Evolutionary conservation across 257 asterid genomes (phyloP).

Genomic region (Capsicum chinense): DNA sequence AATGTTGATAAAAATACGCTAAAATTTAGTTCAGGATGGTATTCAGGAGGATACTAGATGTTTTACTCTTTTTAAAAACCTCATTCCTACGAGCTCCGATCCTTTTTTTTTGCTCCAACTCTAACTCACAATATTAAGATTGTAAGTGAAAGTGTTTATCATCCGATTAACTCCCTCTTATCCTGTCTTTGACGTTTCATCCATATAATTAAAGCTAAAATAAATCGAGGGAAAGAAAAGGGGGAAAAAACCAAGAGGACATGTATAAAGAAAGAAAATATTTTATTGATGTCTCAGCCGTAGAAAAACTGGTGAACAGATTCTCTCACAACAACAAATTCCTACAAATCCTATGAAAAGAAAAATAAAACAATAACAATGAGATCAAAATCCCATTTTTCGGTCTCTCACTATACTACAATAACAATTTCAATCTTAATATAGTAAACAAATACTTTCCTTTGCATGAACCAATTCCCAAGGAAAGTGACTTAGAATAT

Average conservation of each 20-base stretch:
- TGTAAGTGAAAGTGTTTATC: too few species aligned
- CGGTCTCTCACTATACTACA: background rate
- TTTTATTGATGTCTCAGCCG: slow-evolving; percentile 1
- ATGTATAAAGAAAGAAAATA: background rate
- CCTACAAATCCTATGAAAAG: background rate
- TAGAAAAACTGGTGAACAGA: background rate
- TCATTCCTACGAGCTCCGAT: too few species aligned
- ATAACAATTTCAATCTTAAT: background rate
- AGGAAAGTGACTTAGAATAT: background rate
- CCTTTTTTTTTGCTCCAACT: too few species aligned
- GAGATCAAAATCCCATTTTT: background rate
- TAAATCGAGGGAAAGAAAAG: background rate
- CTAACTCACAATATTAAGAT: too few species aligned
- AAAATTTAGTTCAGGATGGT: too few species aligned
- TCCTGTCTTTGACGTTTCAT: too few species aligned
- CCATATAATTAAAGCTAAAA: background rate
- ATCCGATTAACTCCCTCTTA: too few species aligned
- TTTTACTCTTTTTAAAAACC: too few species aligned
- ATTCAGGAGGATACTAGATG: too few species aligned
- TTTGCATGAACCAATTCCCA: background rate
- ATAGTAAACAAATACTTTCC: background rate
- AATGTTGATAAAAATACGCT: too few species aligned
- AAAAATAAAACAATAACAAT: background rate
- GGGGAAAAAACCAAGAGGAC: too few species aligned
- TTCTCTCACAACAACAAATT: background rate